These are phyloP conservation scores for Backusella macrospora DNA, from an alignment of 192 early-diverging fungal genomes.

Conservation along the genomic window DNA sequence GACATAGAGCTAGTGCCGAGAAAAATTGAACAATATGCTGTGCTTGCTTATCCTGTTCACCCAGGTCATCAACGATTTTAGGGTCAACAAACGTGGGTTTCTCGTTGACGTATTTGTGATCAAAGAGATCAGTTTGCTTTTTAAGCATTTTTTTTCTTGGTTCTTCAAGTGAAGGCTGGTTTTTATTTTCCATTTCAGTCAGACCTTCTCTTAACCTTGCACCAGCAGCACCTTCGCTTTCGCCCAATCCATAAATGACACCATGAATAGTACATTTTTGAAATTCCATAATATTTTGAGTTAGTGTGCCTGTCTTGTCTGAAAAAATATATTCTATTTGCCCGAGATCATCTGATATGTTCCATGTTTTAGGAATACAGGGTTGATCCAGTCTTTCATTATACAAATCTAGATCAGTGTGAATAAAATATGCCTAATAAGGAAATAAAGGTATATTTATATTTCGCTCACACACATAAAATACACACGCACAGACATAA, in stretches of 20 bases:
- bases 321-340: constrained; percentile 82
- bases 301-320: constrained; percentile 83
- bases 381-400: constrained; percentile 56
- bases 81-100: constrained; percentile 72
- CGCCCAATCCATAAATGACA: constrained; percentile 57
- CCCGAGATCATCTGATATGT: constrained; percentile 70
- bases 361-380: constrained; percentile 70
- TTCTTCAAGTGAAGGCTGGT: constrained; percentile 23
- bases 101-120: constrained; percentile 62
- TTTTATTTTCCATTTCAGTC: constrained; percentile 15
- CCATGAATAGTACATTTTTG: constrained; percentile 67
- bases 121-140: constrained; percentile 56
- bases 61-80: constrained; percentile 27
- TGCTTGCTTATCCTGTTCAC: constrained; percentile 10
- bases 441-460: not conserved
- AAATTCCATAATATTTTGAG: constrained; percentile 81
- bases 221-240: constrained; percentile 54
- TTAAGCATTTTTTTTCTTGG: constrained; percentile 56
- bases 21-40: constrained; percentile 50
- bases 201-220: constrained; percentile 28
- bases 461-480: not conserved
- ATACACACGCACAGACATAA: constrained; percentile 7
- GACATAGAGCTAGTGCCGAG: constrained; percentile 61
- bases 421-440: constrained; percentile 70
- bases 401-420: constrained; percentile 66